Evolutionary conservation across 2,329 filamentous ascomycete species (phyloP).

Genomic region (Colletotrichum sp.): DNA sequence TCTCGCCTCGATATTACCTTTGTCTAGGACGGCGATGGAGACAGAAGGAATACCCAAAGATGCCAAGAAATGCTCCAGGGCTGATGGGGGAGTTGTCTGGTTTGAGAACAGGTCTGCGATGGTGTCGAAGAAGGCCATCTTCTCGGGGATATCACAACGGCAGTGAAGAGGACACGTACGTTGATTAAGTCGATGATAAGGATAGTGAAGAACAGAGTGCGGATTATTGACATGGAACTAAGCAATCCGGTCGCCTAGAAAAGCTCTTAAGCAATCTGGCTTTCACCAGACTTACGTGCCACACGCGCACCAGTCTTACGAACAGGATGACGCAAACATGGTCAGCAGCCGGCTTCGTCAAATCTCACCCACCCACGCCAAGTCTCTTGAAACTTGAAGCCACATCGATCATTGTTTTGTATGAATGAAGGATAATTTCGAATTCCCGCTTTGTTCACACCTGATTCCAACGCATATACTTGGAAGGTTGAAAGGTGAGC

Average conservation of each 20-base stretch:
- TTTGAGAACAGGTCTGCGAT: background rate
- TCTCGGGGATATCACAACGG: background rate
- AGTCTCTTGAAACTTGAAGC: background rate
- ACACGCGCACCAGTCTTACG: background rate
- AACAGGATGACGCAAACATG: background rate
- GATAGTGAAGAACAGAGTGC: background rate
- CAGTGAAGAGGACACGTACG: background rate
- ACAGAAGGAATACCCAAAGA: background rate
- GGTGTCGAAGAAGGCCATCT: background rate
- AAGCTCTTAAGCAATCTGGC: background rate
- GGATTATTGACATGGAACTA: background rate
- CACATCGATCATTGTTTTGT: background rate
- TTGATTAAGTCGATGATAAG: background rate
- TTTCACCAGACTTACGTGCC: background rate
- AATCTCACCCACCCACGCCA: background rate
- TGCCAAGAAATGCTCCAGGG: background rate
- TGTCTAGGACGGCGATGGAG: slow-evolving; percentile 2
- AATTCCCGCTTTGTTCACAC: fast-evolving
- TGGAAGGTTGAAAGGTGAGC: background rate
- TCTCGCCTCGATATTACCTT: background rate
- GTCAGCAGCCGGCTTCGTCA: background rate
- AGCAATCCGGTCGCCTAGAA: background rate
- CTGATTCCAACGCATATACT: background rate
- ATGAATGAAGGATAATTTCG: background rate
- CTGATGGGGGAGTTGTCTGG: background rate